Evolutionary conservation across 2,329 filamentous ascomycete species (phyloP), one percentile per base, ranked within the genome.

Genomic region (Colletotrichum nymphaeae): DNA sequence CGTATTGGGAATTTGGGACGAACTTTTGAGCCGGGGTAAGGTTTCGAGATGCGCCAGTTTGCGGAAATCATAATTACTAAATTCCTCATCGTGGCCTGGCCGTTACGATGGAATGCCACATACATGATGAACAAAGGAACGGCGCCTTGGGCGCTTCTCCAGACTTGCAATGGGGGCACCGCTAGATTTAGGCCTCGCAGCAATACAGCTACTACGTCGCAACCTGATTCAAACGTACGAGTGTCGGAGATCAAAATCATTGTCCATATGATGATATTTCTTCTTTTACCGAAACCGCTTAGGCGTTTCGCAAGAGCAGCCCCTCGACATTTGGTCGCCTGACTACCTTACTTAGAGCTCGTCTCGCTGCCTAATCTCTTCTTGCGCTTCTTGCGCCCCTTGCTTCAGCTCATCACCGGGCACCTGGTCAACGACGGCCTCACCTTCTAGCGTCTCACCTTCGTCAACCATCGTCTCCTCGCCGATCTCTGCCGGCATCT

Each of bases 391-490:
- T n/a, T 56, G 74, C 42, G 30, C 46, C 49, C 63, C 76, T 68
- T 75, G 75, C 35, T 62, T 72, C 35, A 76, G 78, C 63, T 79
- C 80, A 73, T 80, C 80, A 11, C 8, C 28, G 24, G 60, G 28
- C 46, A n/a, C 62, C 46, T 35, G 55, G 60, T 42, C 62, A 73
- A 66, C 49, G 26, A 62, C 9, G 55, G 22, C 35, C 24, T 65
- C 67, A n/a, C 78, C 75, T 72, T 77, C 76, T 76, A 78, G 74
- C 73, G 77, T 37, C 35, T 58, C 53, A 12, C 32, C 37, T 1
- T 52, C 63, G 37, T 53, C 42, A 6, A 30, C 14, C 26, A n/a
- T 37, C 22, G 62, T 72, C 55, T 74, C 72, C 16, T 72, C 68
- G 52, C 68, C 70, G 60, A 70, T 67, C 67, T 76, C 74, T 37